A percentile compares a stretch with the other conserved stretches of the same genome.
Conservation (phyloP, 192 early-diverging fungal species). For the Backusella australiensis region DNA sequence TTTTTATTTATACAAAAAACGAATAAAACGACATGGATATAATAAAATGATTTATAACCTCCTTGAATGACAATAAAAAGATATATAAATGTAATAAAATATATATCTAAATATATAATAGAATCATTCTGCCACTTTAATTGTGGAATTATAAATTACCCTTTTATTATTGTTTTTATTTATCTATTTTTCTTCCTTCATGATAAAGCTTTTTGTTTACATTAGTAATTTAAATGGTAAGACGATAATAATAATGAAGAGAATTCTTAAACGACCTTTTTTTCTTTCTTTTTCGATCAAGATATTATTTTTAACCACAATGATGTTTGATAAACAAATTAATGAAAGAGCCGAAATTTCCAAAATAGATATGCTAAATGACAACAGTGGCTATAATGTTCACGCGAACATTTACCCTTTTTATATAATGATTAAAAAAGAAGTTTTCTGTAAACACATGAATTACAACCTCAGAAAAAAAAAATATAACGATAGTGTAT, state of each 20-base stretch:
- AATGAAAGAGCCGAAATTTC: not conserved
- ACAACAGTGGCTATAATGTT: not conserved
- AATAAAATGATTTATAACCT: not conserved
- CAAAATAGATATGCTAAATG: not conserved
- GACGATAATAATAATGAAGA: not conserved
- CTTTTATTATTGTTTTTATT: not conserved
- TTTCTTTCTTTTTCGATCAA: not conserved
- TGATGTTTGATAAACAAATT: not conserved
- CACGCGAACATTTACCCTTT: conserved; percentile 1
- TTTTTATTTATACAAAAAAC: conserved; percentile 1
- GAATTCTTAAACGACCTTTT: not conserved
- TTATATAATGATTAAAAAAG: not conserved
- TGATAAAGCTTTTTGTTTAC: not conserved
- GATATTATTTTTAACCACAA: not conserved
- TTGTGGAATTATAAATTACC: not conserved
- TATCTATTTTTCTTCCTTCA: not conserved
- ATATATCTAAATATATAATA: not conserved
- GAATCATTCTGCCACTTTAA: not conserved
- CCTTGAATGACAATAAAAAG: not conserved
- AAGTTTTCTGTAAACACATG: conserved; percentile 1
- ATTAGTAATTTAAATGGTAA: not conserved
- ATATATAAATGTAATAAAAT: not conserved
- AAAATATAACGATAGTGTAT: not conserved
- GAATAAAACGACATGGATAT: not conserved
- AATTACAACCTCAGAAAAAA: not conserved